A percentile compares a stretch with the other conserved stretches of the same genome.
Conservation (phyloP, 2,329 filamentous ascomycete species). For the Cercospora canescens region DNA sequence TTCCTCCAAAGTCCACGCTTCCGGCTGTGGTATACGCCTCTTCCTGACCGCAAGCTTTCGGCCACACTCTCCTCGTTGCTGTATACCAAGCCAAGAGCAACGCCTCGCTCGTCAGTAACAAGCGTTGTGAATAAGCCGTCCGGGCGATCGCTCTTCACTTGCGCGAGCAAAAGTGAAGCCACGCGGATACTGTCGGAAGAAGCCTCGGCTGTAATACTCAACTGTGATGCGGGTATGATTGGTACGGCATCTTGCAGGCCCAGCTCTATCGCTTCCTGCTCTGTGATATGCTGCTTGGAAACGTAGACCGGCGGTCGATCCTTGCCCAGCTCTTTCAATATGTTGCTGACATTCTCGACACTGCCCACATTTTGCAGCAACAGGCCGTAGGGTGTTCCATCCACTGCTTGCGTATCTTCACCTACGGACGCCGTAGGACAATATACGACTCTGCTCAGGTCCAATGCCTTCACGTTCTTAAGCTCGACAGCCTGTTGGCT, state of each 20-base stretch:
- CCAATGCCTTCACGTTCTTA: slow-evolving; percentile 52
- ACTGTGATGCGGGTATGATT: slow-evolving; percentile 67
- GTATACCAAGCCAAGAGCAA: slow-evolving; percentile 87
- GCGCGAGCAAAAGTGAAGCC: slow-evolving; percentile 68
- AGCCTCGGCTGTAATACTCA: slow-evolving; percentile 66
- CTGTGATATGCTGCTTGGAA: slow-evolving; percentile 44
- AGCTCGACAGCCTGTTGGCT: slow-evolving; percentile 65
- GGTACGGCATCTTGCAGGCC: slow-evolving; percentile 59
- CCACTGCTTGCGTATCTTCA: slow-evolving; percentile 43
- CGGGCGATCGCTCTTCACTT: slow-evolving; percentile 76
- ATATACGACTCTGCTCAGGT: slow-evolving; percentile 59
- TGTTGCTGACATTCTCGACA: slow-evolving; percentile 45
- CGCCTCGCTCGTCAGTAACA: slow-evolving; percentile 83
- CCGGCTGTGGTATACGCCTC: slow-evolving; percentile 91
- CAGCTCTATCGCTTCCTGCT: slow-evolving; percentile 44
- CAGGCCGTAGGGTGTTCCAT: slow-evolving; percentile 47
- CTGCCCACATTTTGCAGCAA: slow-evolving; percentile 43
- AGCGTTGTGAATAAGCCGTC: slow-evolving; percentile 87
- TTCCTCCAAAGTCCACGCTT: slow-evolving; percentile 97
- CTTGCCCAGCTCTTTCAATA: slow-evolving; percentile 52
- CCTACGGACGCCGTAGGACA: slow-evolving; percentile 45
- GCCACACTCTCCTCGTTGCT: slow-evolving; percentile 87
- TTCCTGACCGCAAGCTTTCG: slow-evolving; percentile 78
- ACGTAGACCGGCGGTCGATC: slow-evolving; percentile 53
- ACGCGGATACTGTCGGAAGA: slow-evolving; percentile 64